These are phyloP conservation scores for Ophiocordyceps unilateralis DNA, from an alignment of 2,329 filamentous ascomycete genomes.

Conservation along the genomic window DNA sequence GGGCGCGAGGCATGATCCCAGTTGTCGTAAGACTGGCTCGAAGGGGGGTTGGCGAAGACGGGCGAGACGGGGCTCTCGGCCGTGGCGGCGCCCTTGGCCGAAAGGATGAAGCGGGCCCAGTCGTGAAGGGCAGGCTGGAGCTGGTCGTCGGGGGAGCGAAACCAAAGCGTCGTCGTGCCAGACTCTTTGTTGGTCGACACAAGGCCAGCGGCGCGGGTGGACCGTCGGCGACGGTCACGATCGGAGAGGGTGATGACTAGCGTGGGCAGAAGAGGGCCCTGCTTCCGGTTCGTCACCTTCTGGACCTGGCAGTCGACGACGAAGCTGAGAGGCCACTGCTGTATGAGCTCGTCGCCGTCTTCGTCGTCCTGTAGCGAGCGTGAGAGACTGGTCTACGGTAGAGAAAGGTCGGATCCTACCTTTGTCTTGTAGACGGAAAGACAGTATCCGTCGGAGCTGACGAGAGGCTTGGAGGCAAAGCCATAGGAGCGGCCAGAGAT, in stretches of 20 bases:
- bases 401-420: constrained; percentile 15
- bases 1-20: too few relatives aligned
- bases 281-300: constrained; percentile 42
- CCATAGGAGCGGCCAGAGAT: constrained; percentile 20
- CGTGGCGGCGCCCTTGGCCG: constrained; percentile 22
- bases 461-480: constrained; percentile 10
- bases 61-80: too few relatives aligned
- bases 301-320: constrained; percentile 42
- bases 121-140: constrained; percentile 35
- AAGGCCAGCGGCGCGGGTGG: constrained; percentile 42
- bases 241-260: constrained; percentile 41
- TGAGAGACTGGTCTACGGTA: not conserved
- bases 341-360: constrained; percentile 23
- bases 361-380: constrained; percentile 23
- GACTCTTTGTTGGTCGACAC: constrained; percentile 32
- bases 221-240: constrained; percentile 45
- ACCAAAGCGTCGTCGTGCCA: constrained; percentile 32
- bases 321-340: constrained; percentile 33
- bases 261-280: constrained; percentile 40
- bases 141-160: constrained; percentile 36
- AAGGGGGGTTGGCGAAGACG: too few relatives aligned
- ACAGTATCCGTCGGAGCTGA: constrained; percentile 24
- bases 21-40: constrained; percentile 36
- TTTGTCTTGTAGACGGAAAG: constrained; percentile 40
- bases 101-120: constrained; percentile 38